Base-by-base conservation (phyloP, 2,329 filamentous ascomycete genomes). In the Penicillium sp. region DNA sequence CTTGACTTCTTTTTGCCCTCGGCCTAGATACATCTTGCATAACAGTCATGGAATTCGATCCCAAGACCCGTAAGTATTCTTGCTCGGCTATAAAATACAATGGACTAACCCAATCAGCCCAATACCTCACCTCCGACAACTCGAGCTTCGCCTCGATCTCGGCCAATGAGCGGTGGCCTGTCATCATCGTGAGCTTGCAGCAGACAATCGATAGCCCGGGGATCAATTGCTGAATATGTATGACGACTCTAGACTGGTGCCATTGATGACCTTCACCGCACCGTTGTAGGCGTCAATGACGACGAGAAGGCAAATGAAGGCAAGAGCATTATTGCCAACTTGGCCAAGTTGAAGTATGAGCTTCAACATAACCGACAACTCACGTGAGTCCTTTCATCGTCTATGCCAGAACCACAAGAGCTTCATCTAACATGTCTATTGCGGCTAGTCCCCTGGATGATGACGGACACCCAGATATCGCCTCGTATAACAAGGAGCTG, bases 261-360 rank as follows among this genome's bases (percentile, higher is more conserved):
- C 55, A 94, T 99, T 69, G 93, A 99, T 73, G 93, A 97, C 74
- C 83, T 96, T n/a, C 92, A 96, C 78, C 89, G 90, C 17, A 75
- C 74, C 2, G 71, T 78, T 5, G 68, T 66, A 27, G 64, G 73
- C 35, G 68, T 77, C 36, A 85, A 91, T 51, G 75, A 86, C 10
- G 68, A 73, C 9, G 76, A 85, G 58, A 89, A 89, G 70, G 76
- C 82, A 35, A 83, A 84, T 25, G 94, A 97, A 75, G 94, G 94
- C 68, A 97, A 97, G 80, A 81, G 80, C 67, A 92, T 99, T 59
- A 83, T 96, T 42, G 86, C 89, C 71, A 84, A 89, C 65, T 82
- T 99, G 13, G 89, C 88, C 6, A 84, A 82, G 64, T 82, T 99
- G 68, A 99, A 99, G 78, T 97, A 97, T 77, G 93, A 97, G 77